These are phyloP conservation scores for Calocybe gangraenosa DNA, from an alignment of 768 basidiomycete genomes.

Conservation along the genomic window DNA sequence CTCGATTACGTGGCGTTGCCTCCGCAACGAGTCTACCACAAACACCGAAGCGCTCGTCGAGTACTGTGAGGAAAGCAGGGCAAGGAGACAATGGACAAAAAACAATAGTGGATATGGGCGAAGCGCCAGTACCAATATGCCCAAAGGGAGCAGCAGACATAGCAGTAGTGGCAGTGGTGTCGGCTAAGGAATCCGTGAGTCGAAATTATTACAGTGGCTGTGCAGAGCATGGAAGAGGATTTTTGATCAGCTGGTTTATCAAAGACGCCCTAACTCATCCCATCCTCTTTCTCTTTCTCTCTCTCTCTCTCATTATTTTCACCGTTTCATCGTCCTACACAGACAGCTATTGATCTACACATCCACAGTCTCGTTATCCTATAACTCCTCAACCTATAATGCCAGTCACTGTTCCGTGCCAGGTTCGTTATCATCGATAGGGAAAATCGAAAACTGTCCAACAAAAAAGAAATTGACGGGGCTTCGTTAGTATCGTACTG, in stretches of 20 bases:
- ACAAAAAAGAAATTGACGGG: conserved; percentile 3
- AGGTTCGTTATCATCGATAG: conserved; percentile 26
- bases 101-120: no score
- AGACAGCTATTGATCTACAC: background rate
- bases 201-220: conserved; percentile 14
- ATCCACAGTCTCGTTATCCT: conserved; percentile 8
- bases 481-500: conserved; percentile 69
- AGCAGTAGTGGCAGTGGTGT: background rate
- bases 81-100: background rate
- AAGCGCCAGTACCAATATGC: no score
- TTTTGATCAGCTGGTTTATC: conserved; percentile 5
- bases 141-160: background rate
- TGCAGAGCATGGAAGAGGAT: conserved; percentile 2
- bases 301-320: background rate
- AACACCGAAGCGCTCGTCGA: background rate
- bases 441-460: conserved; percentile 4
- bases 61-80: background rate
- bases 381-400: conserved; percentile 14
- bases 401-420: conserved; percentile 43
- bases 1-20: conserved; percentile 10
- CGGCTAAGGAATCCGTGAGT: conserved; percentile 7
- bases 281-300: background rate
- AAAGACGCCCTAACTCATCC: conserved; percentile 1
- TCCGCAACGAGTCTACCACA: conserved; percentile 2
- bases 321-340: background rate